A percentile compares a stretch with the other conserved stretches of the same genome.
phyloP scores from a whole-genome alignment of 2,329 filamentous ascomycete species.

The Xylariomycetidae sp. region DNA sequence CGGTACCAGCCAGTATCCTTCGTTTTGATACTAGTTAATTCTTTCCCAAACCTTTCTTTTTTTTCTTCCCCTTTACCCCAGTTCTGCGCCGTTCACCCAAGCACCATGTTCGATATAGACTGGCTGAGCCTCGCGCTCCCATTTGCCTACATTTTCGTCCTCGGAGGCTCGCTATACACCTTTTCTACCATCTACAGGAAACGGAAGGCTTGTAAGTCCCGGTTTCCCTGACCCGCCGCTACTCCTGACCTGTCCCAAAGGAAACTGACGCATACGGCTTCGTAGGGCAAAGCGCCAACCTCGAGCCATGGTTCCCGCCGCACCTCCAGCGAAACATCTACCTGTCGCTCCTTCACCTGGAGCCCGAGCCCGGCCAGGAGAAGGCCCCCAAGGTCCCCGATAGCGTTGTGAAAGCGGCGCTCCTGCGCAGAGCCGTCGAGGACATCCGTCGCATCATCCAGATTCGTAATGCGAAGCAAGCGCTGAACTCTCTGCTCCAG shows the following conservation, averaged over 20 bases:
- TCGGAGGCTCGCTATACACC: slow-evolving; percentile 81
- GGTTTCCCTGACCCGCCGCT: too few relatives aligned
- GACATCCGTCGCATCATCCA: slow-evolving; percentile 90
- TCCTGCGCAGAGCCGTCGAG: slow-evolving; percentile 83
- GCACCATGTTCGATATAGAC: slow-evolving; percentile 56
- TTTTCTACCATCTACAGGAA: slow-evolving; percentile 93
- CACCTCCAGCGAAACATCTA: slow-evolving; percentile 94
- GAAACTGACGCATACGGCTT: slow-evolving; percentile 4
- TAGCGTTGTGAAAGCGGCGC: slow-evolving; percentile 78
- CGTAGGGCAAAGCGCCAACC: slow-evolving; percentile 70
- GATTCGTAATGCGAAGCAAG: slow-evolving; percentile 82
- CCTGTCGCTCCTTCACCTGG: slow-evolving; percentile 81
- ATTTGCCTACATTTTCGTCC: slow-evolving; percentile 82
- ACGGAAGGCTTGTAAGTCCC: slow-evolving; percentile 70
- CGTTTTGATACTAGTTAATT: slow-evolving; percentile 2
- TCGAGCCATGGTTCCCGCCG: slow-evolving; percentile 90
- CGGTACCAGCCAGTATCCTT: slow-evolving; percentile 10
- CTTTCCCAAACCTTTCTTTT: not conserved
- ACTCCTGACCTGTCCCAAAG: too few relatives aligned
- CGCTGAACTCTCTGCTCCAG: slow-evolving; percentile 77
- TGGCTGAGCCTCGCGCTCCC: slow-evolving; percentile 85
- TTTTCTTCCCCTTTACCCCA: not conserved
- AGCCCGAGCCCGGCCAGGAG: slow-evolving; percentile 56
- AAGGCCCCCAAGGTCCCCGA: slow-evolving; percentile 72
- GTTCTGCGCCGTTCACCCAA: not conserved